Base-by-base conservation (phyloP, 257 asterid genomes). In the Pogostemon cablin region DNA sequence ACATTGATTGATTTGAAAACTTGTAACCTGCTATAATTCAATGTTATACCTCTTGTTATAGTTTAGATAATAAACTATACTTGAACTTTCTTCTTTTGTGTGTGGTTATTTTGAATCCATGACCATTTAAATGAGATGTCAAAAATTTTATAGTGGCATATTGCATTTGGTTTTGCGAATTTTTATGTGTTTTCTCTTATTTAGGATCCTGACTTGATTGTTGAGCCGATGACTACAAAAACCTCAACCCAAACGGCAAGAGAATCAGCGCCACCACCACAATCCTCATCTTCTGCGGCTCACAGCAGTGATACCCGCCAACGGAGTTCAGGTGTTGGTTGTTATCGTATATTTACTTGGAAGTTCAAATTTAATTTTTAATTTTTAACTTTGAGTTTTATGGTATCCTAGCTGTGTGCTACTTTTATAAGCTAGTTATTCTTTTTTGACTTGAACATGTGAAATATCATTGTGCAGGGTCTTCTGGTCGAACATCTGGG, bases 131-230 rank as follows among this genome's bases (percentile, higher is more conserved):
- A 38, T 25, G 80, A 6, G 40, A 38, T 25, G 53, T 49, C 3
- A 6, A 46, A 50, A 9, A n/a, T 42, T 34, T 17, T 53, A 17
- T 6, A n/a, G 7, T 58, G 41, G 12, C 53, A 32, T 47, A 48
- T 12, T 57, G 57, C 48, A 7, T 6, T 60, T 47, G 11, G 10
- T 52, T 54, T 75, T 17, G 34, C 43, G 12, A 37, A 55, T 70
- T 58, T 47, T 44, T 62, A 2, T 65, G 39, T 62, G 10, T 52
- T 17, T 35, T 53, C 59, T 32, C 17, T 34, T 40, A 4, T 63
- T 48, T 83, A 93, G 98, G 97, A 93, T 63, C 85, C 87, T 12
- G 95, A 82, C 67, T 84, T 93, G 54, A 76, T 87, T 77, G 98
- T 93, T 43, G 98, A 90, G 80, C 86, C 96, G 67, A 90, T 90